Evolutionary conservation across 495 filamentous ascomycete species (phyloP), one percentile per base, ranked within the genome.

Genomic region (Elasticomyces elasticus): DNA sequence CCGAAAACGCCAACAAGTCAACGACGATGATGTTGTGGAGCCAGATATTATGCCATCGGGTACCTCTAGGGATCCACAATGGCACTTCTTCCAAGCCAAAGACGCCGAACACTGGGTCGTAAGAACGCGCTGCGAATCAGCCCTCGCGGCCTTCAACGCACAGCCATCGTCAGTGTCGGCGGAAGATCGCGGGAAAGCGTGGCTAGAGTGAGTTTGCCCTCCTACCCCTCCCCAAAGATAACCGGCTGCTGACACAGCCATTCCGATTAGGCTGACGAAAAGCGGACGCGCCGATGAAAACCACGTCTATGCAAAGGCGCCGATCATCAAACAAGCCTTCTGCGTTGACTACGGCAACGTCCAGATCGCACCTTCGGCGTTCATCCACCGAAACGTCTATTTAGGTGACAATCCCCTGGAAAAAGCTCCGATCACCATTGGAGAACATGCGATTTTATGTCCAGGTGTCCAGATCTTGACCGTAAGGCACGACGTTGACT

Each of bases 391-490:
- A 10, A 42, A 49, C 30, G 45, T 40, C 44, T 49, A 40, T 24
- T 9, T 50, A n/a, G 23, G 17, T 10, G 53, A 56, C 46, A 49
- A 28, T 17, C 53, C 53, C 10, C 20, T 23, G 2, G 30, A 15
- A 40, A 15, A 49, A 9, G 23, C 20, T 13, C 12, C 46, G 26
- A 43, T 77, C 19, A 68, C 60, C 0, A 73, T 76, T 27, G 73
- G 72, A 13, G 59, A 74, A 47, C 63, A 69, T 30, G 68, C 71
- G 15, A 51, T 68, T 57, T 64, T 76, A 30, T 74, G 74, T 0
- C 72, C 74, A 2, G 67, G 65, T 54, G 72, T 75, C 1, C 67
- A 64, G 2, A 72, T 78, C 45, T 66, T 69, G 41, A 68, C 69
- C 5, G 73, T 69, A 0, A 75, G 70, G 25, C 75, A 79, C 54